These are phyloP conservation scores for Mallotus japonicus DNA, from an alignment of 441 rosid species.

Conservation along the genomic window DNA sequence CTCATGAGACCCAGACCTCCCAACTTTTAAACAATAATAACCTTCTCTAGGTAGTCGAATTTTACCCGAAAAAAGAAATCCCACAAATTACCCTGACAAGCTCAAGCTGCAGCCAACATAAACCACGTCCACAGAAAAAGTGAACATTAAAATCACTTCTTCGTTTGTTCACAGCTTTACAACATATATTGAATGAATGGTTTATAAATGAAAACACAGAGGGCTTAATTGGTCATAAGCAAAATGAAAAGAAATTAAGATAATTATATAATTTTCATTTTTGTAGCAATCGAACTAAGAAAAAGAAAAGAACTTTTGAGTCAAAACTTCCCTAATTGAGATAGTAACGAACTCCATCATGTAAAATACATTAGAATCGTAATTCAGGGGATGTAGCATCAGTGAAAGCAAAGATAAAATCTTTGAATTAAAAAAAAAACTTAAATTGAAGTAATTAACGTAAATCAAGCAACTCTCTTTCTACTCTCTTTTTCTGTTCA, in stretches of 20 bases:
- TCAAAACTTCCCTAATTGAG: not conserved
- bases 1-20: conserved; percentile 85
- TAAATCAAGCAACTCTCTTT: not conserved
- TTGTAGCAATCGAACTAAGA: not conserved
- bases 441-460: not conserved
- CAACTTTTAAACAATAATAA: conserved; percentile 57
- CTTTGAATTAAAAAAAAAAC: not conserved
- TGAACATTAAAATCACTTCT: not conserved
- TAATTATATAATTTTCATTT: too few species aligned
- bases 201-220: too few species aligned
- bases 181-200: too few species aligned
- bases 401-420: conserved; percentile 10
- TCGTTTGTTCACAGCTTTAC: too few species aligned
- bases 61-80: conserved; percentile 41
- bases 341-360: too few species aligned
- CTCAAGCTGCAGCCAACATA: conserved; percentile 57
- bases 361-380: too few species aligned
- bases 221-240: not conserved
- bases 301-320: not conserved
- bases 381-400: not conserved
- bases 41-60: conserved; percentile 52
- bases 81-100: conserved; percentile 41
- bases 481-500: not conserved
- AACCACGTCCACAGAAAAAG: conserved; percentile 29
- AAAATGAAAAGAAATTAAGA: conserved; percentile 20